Base-by-base conservation (phyloP, 2,329 filamentous ascomycete species). In the Fusarium abutilonis region DNA sequence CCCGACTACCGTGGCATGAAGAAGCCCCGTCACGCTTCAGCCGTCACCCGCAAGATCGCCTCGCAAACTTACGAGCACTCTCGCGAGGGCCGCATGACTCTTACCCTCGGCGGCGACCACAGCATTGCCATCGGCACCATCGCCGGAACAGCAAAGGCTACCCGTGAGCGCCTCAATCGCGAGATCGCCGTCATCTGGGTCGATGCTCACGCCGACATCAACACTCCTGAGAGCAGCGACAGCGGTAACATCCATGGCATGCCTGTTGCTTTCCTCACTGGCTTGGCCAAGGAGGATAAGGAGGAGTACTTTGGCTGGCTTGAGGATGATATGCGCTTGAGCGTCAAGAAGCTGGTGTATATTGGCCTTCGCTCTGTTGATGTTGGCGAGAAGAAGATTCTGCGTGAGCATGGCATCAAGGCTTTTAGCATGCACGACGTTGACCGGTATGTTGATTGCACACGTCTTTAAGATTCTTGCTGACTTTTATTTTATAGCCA, bases 351-450 rank as follows among this genome's bases (percentile, higher is more conserved):
- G 82, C 82, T 99, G 57, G 95, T 99, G 31, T 99, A 99, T 79
- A 99, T 99, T 74, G 95, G 93, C 29, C 82, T 99, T 71, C 85
- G 95, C 38, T 95, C 98, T 74, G 93, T 98, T 28, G 95, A 99
- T 75, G 78, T 85, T n/a, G 91, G 88, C 38, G 95, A 99, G 87
- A 98, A 97, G 89, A 86, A 88, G 79, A 91, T 97, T 60, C 80
- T 99, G 64, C 85, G 89, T 55, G 92, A 98, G 66, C 82, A 98
- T 72, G 89, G 90, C 38, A 95, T 99, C 81, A 94, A 92, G 82
- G 94, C 94, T 4, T 99, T 98, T 73, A 94, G 90, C 79, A 99
- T 99, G 95, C 95, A 97, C 75, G 95, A 99, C 74, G 90, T 99
- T 76, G 95, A 99, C 78, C 85, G 86, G 90, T 92, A 80, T 70